These are phyloP conservation scores for Neurospora sp. DNA, from an alignment of 495 filamentous ascomycete species.

Conservation along the genomic window DNA sequence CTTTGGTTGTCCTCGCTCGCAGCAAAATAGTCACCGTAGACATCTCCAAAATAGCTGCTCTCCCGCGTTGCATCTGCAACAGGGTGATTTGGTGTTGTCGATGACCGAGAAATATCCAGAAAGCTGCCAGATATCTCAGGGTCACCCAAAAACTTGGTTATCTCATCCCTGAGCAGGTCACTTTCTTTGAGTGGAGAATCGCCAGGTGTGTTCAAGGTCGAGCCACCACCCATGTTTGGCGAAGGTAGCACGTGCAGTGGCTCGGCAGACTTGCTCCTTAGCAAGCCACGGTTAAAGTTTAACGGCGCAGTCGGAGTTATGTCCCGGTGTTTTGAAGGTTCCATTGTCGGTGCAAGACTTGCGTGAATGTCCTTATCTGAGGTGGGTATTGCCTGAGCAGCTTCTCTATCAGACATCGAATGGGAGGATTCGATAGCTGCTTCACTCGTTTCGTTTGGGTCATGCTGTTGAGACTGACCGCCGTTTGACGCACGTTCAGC, in stretches of 20 bases:
- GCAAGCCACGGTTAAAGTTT: conserved; percentile 28
- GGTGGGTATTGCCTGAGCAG: neutral
- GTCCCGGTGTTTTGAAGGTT: conserved; percentile 8
- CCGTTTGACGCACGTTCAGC: neutral
- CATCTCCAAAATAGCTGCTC: conserved; percentile 35
- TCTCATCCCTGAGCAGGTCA: conserved; percentile 70
- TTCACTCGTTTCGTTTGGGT: neutral
- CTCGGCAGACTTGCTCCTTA: conserved; percentile 1
- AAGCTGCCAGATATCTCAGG: conserved; percentile 7
- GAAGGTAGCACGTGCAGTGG: conserved; percentile 17
- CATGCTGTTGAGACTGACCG: neutral
- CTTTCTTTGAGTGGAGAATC: conserved; percentile 57
- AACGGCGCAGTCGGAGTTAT: conserved; percentile 40
- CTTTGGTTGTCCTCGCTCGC: conserved; percentile 16
- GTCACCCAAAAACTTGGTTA: conserved; percentile 64
- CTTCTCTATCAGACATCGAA: neutral
- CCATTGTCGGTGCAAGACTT: conserved; percentile 10
- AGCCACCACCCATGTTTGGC: conserved; percentile 37
- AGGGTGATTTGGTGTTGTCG: conserved; percentile 14
- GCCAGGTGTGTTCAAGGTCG: conserved; percentile 45
- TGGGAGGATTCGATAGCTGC: neutral
- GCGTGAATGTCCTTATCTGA: neutral
- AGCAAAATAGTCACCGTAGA: conserved; percentile 36
- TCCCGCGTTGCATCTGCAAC: conserved; percentile 22
- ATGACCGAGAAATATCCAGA: neutral